A percentile compares a stretch with the other conserved stretches of the same genome.
Evolutionary conservation across 2,329 filamentous ascomycete genomes (phyloP).

Genomic region (Phaeosphaeriaceae sp.): DNA sequence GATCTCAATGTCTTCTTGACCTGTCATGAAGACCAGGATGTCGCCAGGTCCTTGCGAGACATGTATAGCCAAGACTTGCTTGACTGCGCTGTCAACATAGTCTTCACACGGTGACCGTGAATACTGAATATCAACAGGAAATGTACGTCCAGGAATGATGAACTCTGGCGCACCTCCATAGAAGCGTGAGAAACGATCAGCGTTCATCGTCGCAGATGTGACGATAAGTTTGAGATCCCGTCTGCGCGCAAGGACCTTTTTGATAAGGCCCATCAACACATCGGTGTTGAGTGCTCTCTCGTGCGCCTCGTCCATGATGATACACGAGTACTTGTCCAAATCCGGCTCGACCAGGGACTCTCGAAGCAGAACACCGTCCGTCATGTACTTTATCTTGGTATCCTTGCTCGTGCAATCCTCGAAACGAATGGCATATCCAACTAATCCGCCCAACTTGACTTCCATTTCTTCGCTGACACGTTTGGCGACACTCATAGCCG

Average conservation of each 20-base stretch:
- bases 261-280: conserved; percentile 95
- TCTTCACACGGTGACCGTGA: conserved; percentile 95
- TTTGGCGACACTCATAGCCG: conserved; percentile 98
- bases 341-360: conserved; percentile 93
- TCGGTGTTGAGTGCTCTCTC: conserved; percentile 96
- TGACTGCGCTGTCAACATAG: conserved; percentile 95
- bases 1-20: conserved; percentile 96
- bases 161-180: conserved; percentile 97
- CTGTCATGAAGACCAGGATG: conserved; percentile 99
- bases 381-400: conserved; percentile 99
- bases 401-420: conserved; percentile 97
- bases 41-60: conserved; percentile 93
- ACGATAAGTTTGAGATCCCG: conserved; percentile 95
- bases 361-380: conserved; percentile 90
- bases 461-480: conserved; percentile 99
- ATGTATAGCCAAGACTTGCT: conserved; percentile 94
- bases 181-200: conserved; percentile 93
- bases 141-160: conserved; percentile 92
- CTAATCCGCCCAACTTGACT: conserved; percentile 82
- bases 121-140: conserved; percentile 96
- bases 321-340: conserved; percentile 93
- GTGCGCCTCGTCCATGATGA: conserved; percentile 99
- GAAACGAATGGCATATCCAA: conserved; percentile 97
- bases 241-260: conserved; percentile 89
- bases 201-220: conserved; percentile 98